A percentile compares a stretch with the other conserved stretches of the same genome.
phyloP scores from a whole-genome alignment of 345 rosid species.

The Balakata baccata region DNA sequence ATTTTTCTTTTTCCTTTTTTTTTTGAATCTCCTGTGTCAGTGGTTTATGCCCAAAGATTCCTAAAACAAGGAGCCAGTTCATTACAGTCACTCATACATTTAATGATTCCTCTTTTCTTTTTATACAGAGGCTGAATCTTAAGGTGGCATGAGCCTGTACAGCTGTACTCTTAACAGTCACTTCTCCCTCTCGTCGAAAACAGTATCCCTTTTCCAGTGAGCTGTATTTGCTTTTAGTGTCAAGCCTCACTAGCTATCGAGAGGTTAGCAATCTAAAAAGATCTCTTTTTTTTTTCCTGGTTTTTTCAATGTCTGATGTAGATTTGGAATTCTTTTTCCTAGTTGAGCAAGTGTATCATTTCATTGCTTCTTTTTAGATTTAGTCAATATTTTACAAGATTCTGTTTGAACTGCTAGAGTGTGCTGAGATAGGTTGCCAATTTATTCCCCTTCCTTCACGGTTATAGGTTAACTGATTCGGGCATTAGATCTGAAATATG shows the following conservation, averaged over 20 bases:
- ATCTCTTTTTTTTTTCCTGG: slow-evolving; percentile 8
- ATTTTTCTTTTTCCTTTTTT: neutral
- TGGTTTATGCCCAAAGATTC: neutral
- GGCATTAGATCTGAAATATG: slow-evolving; percentile 12
- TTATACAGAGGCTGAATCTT: neutral
- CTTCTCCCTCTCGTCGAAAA: neutral
- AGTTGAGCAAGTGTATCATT: too few species aligned
- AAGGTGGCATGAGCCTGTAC: slow-evolving; percentile 1
- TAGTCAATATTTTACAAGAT: too few species aligned
- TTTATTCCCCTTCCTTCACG: too few species aligned
- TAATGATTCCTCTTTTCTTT: neutral
- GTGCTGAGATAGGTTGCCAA: neutral
- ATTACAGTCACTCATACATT: neutral
- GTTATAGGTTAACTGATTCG: too few species aligned
- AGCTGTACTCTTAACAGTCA: neutral
- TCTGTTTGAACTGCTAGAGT: neutral
- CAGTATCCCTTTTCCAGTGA: neutral
- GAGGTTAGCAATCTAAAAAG: slow-evolving; percentile 19
- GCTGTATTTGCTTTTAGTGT: neutral
- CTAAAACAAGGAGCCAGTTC: neutral
- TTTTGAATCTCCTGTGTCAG: neutral
- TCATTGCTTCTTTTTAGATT: too few species aligned
- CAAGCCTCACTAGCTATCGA: slow-evolving; percentile 2
- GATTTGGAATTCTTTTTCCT: neutral
- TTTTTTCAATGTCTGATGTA: slow-evolving; percentile 7